These are phyloP conservation scores for Zopfochytrium polystomum DNA, from an alignment of 371 early-diverging fungal species.

Conservation along the genomic window DNA sequence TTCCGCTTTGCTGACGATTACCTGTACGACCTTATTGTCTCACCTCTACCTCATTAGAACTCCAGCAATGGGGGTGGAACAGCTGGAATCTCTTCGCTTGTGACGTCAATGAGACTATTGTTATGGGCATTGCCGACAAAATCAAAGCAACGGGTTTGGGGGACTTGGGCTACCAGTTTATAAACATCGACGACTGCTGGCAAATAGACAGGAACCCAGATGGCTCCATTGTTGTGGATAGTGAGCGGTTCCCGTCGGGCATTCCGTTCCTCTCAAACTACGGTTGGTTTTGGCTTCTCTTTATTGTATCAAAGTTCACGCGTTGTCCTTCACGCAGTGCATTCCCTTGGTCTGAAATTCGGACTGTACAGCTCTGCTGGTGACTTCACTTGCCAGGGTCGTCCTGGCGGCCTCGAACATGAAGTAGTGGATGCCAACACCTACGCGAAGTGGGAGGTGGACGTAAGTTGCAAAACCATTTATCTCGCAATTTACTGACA, in stretches of 20 bases:
- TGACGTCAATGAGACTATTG: slow-evolving; percentile 34
- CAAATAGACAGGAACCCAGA: slow-evolving; percentile 29
- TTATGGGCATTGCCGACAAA: slow-evolving; percentile 35
- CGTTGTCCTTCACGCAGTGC: slow-evolving; percentile 8
- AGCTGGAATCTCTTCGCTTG: slow-evolving; percentile 47
- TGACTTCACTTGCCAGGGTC: slow-evolving; percentile 46
- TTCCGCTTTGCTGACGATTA: too few species aligned
- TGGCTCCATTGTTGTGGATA: slow-evolving; percentile 42
- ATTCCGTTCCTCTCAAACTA: slow-evolving; percentile 41
- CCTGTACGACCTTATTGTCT: too few species aligned
- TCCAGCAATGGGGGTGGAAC: slow-evolving; percentile 41
- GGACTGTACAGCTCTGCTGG: slow-evolving; percentile 54
- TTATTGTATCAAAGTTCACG: slow-evolving; percentile 10
- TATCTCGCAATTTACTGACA: too few species aligned
- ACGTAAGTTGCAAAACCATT: too few species aligned
- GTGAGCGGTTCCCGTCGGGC: slow-evolving; percentile 39
- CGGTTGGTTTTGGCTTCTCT: slow-evolving; percentile 21
- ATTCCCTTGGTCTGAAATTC: slow-evolving; percentile 34
- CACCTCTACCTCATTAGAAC: too few species aligned
- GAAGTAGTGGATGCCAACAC: slow-evolving; percentile 42
- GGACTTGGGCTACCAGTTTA: slow-evolving; percentile 34
- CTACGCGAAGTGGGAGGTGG: slow-evolving; percentile 46
- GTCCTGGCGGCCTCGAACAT: slow-evolving; percentile 43
- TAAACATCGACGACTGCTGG: slow-evolving; percentile 53
- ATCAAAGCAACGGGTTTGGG: slow-evolving; percentile 26